Percentiles rank a stretch among this genome's conserved stretches.
Evolutionary conservation across 805 yeast genomes (phyloP).

Genomic region (Nakazawaea anatomiae): DNA sequence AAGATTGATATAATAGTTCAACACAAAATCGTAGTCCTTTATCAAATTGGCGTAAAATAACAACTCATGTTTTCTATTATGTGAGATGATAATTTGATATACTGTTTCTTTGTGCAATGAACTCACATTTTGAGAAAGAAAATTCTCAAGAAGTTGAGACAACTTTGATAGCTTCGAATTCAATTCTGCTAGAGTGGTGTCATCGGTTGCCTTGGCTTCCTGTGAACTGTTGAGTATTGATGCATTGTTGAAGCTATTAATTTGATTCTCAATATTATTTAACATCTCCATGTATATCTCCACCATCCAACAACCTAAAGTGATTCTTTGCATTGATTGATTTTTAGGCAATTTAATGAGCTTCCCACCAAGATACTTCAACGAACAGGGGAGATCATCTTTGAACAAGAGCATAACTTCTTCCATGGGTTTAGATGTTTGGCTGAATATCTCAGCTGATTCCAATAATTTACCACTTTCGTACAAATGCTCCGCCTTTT

Average conservation of each 20-base stretch:
- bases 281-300: slow-evolving; percentile 48
- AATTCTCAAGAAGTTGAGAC: slow-evolving; percentile 34
- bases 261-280: slow-evolving; percentile 32
- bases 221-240: slow-evolving; percentile 10
- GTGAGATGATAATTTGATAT: slow-evolving; percentile 63
- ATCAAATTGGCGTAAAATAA: slow-evolving; percentile 62
- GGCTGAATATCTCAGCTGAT: slow-evolving; percentile 58
- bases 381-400: slow-evolving; percentile 35
- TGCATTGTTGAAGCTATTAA: slow-evolving; percentile 13
- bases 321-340: slow-evolving; percentile 37
- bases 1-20: slow-evolving; percentile 60
- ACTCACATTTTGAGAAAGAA: slow-evolving; percentile 42
- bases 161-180: slow-evolving; percentile 21
- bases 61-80: slow-evolving; percentile 59
- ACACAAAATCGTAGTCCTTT: slow-evolving; percentile 62
- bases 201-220: slow-evolving; percentile 8
- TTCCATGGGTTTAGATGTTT: slow-evolving; percentile 63
- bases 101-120: slow-evolving; percentile 60
- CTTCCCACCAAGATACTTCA: slow-evolving; percentile 39
- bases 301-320: slow-evolving; percentile 62
- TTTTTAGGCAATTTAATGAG: slow-evolving; percentile 25
- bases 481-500: slow-evolving; percentile 48
- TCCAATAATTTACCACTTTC: slow-evolving; percentile 19
- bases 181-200: slow-evolving; percentile 25
- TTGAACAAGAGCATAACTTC: slow-evolving; percentile 50